phyloP scores from a whole-genome alignment of 2,329 filamentous ascomycete species.

The Clonostachys solani region DNA sequence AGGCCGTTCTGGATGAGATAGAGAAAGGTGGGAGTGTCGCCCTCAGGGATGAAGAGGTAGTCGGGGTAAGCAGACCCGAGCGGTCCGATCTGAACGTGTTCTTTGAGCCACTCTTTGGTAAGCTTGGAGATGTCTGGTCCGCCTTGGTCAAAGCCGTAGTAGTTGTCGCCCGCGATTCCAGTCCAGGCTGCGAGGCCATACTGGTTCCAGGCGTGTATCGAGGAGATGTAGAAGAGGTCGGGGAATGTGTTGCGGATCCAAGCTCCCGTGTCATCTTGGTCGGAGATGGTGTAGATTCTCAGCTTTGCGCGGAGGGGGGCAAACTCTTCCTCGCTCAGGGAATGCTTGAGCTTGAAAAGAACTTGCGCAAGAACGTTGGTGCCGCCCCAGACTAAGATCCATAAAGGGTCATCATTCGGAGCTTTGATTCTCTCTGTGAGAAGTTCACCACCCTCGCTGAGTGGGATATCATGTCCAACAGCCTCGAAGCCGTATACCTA shows the following conservation, averaged over 20 bases:
- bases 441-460: constrained; percentile 32
- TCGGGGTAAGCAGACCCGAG: constrained; percentile 40
- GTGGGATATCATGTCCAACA: constrained; percentile 5
- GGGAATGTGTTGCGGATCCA: constrained; percentile 53
- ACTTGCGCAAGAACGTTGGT: constrained; percentile 47
- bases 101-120: constrained; percentile 43
- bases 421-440: constrained; percentile 24
- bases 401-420: constrained; percentile 31
- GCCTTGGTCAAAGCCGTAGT: constrained; percentile 31
- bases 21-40: constrained; percentile 46
- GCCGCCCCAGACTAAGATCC: constrained; percentile 49
- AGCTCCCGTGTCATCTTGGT: constrained; percentile 52
- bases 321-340: constrained; percentile 19
- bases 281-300: constrained; percentile 51
- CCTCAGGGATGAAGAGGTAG: constrained; percentile 45
- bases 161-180: constrained; percentile 42
- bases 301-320: constrained; percentile 31
- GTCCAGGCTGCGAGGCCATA: constrained; percentile 51
- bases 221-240: constrained; percentile 50
- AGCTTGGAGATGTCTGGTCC: constrained; percentile 41
- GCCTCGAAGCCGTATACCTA: background rate
- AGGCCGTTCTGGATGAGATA: constrained; percentile 23
- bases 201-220: constrained; percentile 50
- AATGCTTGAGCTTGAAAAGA: constrained; percentile 22
- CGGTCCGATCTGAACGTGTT: constrained; percentile 44